phyloP scores from a whole-genome alignment of 2,329 filamentous ascomycete species.

The Epichloe elymi region DNA sequence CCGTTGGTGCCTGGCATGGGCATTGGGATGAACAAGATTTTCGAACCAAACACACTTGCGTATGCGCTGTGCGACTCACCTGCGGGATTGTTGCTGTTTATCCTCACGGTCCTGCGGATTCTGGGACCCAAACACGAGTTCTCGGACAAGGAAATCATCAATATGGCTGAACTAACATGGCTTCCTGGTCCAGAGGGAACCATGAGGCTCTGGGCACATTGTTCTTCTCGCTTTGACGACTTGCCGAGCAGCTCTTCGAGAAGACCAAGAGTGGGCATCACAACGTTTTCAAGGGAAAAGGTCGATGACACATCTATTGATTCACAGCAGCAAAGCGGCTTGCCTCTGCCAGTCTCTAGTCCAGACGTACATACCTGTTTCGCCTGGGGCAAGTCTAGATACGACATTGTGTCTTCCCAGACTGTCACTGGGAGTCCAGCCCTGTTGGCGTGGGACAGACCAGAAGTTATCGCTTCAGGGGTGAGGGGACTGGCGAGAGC shows the following conservation, averaged over 20 bases:
- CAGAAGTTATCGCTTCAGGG: conserved; percentile 31
- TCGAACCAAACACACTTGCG: conserved; percentile 40
- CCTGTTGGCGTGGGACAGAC: conserved; percentile 35
- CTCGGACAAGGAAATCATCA: conserved; percentile 41
- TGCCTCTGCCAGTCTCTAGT: conserved; percentile 12
- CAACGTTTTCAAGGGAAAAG: conserved; percentile 30
- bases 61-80: conserved; percentile 52
- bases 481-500: conserved; percentile 26
- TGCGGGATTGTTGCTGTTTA: conserved; percentile 41
- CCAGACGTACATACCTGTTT: conserved; percentile 29
- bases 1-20: conserved; percentile 13
- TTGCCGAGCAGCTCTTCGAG: conserved; percentile 9
- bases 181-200: conserved; percentile 50
- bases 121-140: conserved; percentile 28
- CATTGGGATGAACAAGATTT: conserved; percentile 17
- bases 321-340: not conserved
- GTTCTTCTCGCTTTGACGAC: conserved; percentile 19
- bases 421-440: conserved; percentile 28
- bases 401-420: conserved; percentile 28
- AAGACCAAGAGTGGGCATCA: conserved; percentile 31
- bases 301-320: not conserved
- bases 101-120: conserved; percentile 33
- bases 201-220: conserved; percentile 41
- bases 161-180: conserved; percentile 50
- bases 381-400: conserved; percentile 32